These are phyloP conservation scores for Bertia moriformis DNA, from an alignment of 2,329 filamentous ascomycete species.

Conservation along the genomic window DNA sequence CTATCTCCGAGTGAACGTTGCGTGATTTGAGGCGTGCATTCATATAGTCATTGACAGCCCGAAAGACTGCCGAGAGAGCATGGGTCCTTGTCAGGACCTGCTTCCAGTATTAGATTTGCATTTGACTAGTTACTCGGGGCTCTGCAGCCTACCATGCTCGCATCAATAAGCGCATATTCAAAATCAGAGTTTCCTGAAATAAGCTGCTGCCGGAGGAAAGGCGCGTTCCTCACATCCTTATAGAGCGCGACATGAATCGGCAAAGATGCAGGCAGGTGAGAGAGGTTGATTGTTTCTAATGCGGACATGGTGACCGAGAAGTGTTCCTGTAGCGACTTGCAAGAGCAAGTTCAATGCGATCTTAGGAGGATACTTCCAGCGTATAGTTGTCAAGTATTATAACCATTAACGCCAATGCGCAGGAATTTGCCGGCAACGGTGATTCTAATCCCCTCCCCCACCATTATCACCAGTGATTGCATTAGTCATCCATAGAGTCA, in stretches of 20 bases:
- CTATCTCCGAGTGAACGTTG: constrained; percentile 51
- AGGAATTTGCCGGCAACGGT: no score
- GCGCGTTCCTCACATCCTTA: constrained; percentile 37
- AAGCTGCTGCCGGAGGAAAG: constrained; percentile 40
- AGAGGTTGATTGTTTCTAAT: constrained; percentile 35
- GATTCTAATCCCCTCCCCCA: no score
- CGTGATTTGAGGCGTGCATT: constrained; percentile 38
- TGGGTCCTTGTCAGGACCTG: constrained; percentile 42
- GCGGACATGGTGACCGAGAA: no score
- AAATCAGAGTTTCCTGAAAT: constrained; percentile 42
- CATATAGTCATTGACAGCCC: constrained; percentile 39
- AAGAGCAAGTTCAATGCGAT: no score
- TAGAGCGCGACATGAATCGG: constrained; percentile 43
- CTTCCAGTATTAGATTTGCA: background rate
- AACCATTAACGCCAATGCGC: no score
- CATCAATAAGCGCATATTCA: constrained; percentile 53
- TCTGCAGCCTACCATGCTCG: constrained; percentile 29
- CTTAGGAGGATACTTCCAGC: no score
- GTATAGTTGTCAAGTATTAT: no score
- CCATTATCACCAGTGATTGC: background rate
- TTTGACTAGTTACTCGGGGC: background rate
- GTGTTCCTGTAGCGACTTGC: no score
- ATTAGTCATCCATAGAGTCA: background rate
- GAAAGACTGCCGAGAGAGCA: constrained; percentile 38
- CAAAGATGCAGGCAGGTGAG: constrained; percentile 35